Percentiles rank a stretch among this genome's conserved stretches.
Evolutionary conservation across 768 basidiomycete species (phyloP).

Genomic region (Boletus reticuloceps): DNA sequence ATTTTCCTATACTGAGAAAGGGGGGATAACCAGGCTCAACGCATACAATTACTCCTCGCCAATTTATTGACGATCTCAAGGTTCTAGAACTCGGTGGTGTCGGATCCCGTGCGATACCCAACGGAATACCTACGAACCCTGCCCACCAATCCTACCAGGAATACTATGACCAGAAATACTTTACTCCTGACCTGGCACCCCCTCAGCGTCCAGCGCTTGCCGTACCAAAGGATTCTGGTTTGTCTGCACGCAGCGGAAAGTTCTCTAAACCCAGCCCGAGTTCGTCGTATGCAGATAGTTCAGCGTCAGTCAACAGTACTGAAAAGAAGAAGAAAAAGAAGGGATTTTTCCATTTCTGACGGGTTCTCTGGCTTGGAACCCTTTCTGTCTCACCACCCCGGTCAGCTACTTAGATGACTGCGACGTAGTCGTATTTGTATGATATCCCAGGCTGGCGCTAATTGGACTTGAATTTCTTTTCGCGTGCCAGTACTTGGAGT

Average conservation of each 20-base stretch:
- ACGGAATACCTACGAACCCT: conserved; percentile 56
- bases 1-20: conserved; percentile 28
- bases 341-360: conserved; percentile 64
- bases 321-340: conserved; percentile 80
- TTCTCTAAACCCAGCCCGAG: conserved; percentile 39
- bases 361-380: neutral
- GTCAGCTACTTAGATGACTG: conserved; percentile 2
- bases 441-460: conserved; percentile 9
- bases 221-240: conserved; percentile 26
- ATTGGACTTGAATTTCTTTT: conserved; percentile 3
- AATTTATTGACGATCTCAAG: conserved; percentile 85
- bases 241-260: conserved; percentile 18
- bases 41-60: conserved; percentile 77
- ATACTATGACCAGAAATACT: conserved; percentile 80
- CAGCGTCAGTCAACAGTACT: conserved; percentile 42
- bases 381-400: neutral
- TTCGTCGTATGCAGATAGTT: conserved; percentile 53
- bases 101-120: conserved; percentile 70
- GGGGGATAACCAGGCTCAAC: conserved; percentile 68
- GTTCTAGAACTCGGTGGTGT: conserved; percentile 85
- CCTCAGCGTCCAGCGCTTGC: conserved; percentile 25
- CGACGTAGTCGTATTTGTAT: conserved; percentile 3
- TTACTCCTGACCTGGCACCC: conserved; percentile 36
- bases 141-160: conserved; percentile 61
- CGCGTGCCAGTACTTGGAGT: neutral